Conservation (phyloP, 2,329 filamentous ascomycete species). For the Microsporum audouinii region DNA sequence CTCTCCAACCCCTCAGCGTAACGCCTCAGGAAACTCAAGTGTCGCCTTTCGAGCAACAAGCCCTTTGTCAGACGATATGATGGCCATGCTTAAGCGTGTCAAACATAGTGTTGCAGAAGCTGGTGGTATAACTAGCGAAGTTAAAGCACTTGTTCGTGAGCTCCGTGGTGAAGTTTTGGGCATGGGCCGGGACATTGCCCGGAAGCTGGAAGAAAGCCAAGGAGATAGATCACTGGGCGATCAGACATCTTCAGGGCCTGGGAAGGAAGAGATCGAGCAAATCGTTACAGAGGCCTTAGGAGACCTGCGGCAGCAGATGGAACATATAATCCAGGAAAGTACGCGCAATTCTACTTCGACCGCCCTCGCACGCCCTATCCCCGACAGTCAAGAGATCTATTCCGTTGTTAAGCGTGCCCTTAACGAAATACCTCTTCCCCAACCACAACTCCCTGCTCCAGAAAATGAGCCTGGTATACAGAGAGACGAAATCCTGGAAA, state of each 20-base stretch:
- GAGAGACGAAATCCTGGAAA: slow-evolving; percentile 73
- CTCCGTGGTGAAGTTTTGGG: slow-evolving; percentile 84
- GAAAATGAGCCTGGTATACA: slow-evolving; percentile 45
- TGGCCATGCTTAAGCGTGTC: slow-evolving; percentile 71
- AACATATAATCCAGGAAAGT: slow-evolving; percentile 64
- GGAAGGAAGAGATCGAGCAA: slow-evolving; percentile 58
- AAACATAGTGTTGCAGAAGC: slow-evolving; percentile 85
- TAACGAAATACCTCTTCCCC: slow-evolving; percentile 46
- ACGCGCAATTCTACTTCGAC: slow-evolving; percentile 57
- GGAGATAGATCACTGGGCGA: slow-evolving; percentile 35
- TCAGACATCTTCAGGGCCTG: slow-evolving; percentile 39
- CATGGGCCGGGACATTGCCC: slow-evolving; percentile 84
- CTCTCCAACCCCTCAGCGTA: neutral
- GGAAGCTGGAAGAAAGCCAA: slow-evolving; percentile 58
- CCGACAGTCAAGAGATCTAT: slow-evolving; percentile 78
- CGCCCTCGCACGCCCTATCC: slow-evolving; percentile 48
- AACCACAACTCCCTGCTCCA: slow-evolving; percentile 40
- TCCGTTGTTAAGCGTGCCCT: slow-evolving; percentile 68
- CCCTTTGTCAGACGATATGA: slow-evolving; percentile 59
- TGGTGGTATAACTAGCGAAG: slow-evolving; percentile 79
- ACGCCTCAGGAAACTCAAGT: neutral
- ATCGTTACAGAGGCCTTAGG: slow-evolving; percentile 71
- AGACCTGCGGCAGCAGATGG: slow-evolving; percentile 75
- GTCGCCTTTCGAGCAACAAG: slow-evolving; percentile 30
- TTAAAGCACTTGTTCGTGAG: slow-evolving; percentile 81